Evolutionary conservation across 208 protist genomes (phyloP).

Genomic region (Acanthamoeba divionensis): DNA sequence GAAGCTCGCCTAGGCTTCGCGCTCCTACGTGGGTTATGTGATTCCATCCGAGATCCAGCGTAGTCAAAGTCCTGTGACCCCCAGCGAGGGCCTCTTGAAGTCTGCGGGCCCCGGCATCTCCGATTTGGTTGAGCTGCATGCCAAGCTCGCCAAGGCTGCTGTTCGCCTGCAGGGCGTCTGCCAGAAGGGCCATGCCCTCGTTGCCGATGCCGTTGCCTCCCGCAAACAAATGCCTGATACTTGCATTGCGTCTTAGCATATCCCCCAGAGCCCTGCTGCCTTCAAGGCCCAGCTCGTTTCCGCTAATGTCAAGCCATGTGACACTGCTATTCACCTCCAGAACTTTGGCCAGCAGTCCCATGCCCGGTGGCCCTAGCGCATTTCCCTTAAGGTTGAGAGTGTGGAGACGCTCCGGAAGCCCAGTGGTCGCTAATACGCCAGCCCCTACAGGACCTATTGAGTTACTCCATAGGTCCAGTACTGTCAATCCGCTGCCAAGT

Average conservation of each 20-base stretch:
- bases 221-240: not conserved
- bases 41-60: conserved; percentile 34
- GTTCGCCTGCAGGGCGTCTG: not conserved
- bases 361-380: not conserved
- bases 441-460: not conserved
- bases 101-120: conserved; percentile 81
- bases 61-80: not conserved
- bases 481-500: no score
- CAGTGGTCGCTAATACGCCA: not conserved
- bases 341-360: not conserved
- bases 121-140: conserved; percentile 27
- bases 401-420: not conserved
- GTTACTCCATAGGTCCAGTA: conserved; percentile 36
- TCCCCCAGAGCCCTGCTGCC: not conserved
- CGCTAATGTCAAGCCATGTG: conserved; percentile 78
- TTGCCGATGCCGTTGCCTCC: conserved; percentile 39
- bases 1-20: conserved; percentile 79
- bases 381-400: conserved; percentile 39
- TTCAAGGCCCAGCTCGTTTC: conserved; percentile 81
- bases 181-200: not conserved
- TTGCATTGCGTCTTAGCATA: not conserved
- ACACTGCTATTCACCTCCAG: conserved; percentile 20
- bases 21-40: conserved; percentile 18
- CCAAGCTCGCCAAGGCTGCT: not conserved
- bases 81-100: not conserved